These are phyloP conservation scores for Aspergillus uvarum DNA, from an alignment of 2,329 filamentous ascomycete genomes.

Conservation along the genomic window DNA sequence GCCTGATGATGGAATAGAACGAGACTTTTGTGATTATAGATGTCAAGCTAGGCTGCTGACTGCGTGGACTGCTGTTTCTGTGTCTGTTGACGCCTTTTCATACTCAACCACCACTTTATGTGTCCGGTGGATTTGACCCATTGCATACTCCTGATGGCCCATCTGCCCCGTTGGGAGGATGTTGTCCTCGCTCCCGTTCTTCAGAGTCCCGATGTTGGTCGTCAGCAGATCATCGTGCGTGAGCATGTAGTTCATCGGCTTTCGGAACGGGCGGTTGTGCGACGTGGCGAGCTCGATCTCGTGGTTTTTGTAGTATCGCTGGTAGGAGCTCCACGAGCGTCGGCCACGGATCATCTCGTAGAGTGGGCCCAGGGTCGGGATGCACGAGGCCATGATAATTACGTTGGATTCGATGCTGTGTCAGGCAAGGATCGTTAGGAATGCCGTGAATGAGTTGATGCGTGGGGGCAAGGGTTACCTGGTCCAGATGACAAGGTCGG, in stretches of 20 bases:
- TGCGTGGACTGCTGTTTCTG: no score
- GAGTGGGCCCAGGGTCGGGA: conserved; percentile 34
- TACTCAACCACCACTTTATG: conserved; percentile 20
- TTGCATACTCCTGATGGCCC: conserved; percentile 1
- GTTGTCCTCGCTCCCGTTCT: conserved; percentile 17
- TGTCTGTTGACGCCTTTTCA: background rate
- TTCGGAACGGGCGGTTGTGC: background rate
- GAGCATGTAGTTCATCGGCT: conserved; percentile 10
- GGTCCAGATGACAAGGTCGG: conserved; percentile 49
- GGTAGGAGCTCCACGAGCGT: conserved; percentile 13
- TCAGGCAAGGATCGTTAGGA: no score
- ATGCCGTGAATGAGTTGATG: no score
- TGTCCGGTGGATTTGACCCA: conserved; percentile 17
- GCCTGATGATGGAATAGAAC: no score
- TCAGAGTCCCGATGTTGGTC: conserved; percentile 15
- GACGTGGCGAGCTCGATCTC: background rate
- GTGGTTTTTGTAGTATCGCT: conserved; percentile 11
- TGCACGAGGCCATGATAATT: conserved; percentile 36
- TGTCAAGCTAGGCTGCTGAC: no score
- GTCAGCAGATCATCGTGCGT: conserved; percentile 3
- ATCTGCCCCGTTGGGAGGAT: conserved; percentile 21
- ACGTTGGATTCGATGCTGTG: conserved; percentile 33
- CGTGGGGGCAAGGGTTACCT: conserved; percentile 28
- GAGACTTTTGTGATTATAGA: no score
- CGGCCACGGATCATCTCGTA: conserved; percentile 28